Base-by-base conservation (phyloP, 176 grass and related monocot genomes). In the Carex littledalei region DNA sequence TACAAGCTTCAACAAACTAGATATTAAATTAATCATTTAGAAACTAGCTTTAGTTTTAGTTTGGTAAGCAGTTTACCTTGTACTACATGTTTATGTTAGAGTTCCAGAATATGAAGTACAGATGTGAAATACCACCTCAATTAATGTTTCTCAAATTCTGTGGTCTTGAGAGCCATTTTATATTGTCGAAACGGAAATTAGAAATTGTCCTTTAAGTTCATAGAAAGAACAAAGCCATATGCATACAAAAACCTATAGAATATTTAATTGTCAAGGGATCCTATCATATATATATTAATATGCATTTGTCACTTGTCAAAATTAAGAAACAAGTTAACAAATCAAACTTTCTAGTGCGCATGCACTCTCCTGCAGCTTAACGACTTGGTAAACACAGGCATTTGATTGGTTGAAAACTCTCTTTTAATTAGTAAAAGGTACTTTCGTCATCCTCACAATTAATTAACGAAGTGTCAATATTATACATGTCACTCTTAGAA, bases 41-140 rank as follows among this genome's bases (percentile, higher is more conserved):
- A 43, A 81, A 10, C 13, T 62, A 64, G 58, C 1, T 29, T 26
- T 66, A 66, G 80, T 63, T 66, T 47, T 66, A 58, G 59, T 82
- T 81, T 50, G 59, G 58, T 47, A 45, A 64, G 20, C 60, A 65
- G n/a, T 67, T 47, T 47, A 65, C 17, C 4, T 20, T 81, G 39
- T 82, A 82, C 80, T 64, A 7, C 80, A 49, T 65, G 17, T 66
- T 83, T 58, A 67, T 43, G 34, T 63, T 50, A 17, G 39, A 9
- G 41, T 50, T 65, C 13, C 45, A 83, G 17, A 65, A 81, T 13
- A 7, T 39, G n/a, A 79, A 81, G 31, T 64, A 81, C 57, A 24
- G 17, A 24, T 47, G 31, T 63, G 14, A 63, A 81, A 81, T 17
- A 12, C 17, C 24, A 79, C 9, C 39, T 47, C 39, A 21, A n/a